phyloP scores from a whole-genome alignment of 2,329 filamentous ascomycete species.

The Aspergillus proliferans region DNA sequence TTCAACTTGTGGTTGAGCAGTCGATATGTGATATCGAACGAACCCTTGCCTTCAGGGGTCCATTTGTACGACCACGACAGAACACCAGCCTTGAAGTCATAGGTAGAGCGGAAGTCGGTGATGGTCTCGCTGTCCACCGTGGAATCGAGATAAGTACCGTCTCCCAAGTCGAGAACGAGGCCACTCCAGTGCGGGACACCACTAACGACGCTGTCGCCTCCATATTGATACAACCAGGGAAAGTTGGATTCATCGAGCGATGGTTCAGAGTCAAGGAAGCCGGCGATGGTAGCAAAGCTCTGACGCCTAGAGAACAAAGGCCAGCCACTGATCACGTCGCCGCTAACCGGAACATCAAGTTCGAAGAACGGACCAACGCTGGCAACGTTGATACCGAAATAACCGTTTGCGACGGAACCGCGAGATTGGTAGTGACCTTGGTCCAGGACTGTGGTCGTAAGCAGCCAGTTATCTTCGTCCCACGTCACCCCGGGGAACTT shows the following conservation, averaged over 20 bases:
- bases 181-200: constrained; percentile 65
- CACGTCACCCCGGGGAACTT: constrained; percentile 50
- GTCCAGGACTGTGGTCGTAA: constrained; percentile 49
- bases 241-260: constrained; percentile 58
- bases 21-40: constrained; percentile 58
- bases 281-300: constrained; percentile 61
- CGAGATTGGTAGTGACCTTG: constrained; percentile 57
- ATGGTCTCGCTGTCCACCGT: constrained; percentile 55
- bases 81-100: constrained; percentile 59
- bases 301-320: constrained; percentile 59
- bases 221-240: constrained; percentile 62
- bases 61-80: constrained; percentile 62
- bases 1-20: constrained; percentile 60
- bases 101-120: constrained; percentile 53
- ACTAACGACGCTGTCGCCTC: constrained; percentile 63
- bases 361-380: constrained; percentile 61
- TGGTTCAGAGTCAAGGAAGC: constrained; percentile 59
- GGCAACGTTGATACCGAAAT: constrained; percentile 58
- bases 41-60: constrained; percentile 47
- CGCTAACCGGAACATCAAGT: constrained; percentile 44
- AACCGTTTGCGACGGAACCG: constrained; percentile 57
- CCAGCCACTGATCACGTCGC: constrained; percentile 59
- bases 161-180: constrained; percentile 51
- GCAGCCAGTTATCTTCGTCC: constrained; percentile 53
- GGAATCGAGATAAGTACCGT: constrained; percentile 53